phyloP scores from a whole-genome alignment of 2,329 filamentous ascomycete species.

The Alternaria solani region DNA sequence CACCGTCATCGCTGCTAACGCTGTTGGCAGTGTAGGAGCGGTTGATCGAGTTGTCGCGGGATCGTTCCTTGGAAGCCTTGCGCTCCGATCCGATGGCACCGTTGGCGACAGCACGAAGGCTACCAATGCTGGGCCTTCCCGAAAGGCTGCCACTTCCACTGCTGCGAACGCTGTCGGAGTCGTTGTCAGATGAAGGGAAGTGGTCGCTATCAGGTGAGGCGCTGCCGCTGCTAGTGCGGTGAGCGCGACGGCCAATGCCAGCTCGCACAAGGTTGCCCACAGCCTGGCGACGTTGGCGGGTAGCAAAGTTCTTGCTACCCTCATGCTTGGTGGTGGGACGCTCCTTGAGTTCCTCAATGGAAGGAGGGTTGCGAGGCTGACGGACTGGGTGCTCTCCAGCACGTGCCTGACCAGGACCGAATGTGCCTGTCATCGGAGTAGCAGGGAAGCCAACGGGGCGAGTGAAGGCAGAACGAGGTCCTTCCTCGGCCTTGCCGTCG shows the following conservation, averaged over 20 bases:
- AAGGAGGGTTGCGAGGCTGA: conserved; percentile 90
- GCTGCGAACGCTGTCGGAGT: conserved; percentile 52
- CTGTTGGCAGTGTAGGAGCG: conserved; percentile 68
- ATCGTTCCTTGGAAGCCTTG: conserved; percentile 62
- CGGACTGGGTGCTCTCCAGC: conserved; percentile 93
- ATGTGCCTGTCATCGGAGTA: conserved; percentile 82
- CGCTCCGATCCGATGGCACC: conserved; percentile 89
- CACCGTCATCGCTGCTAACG: conserved; percentile 68
- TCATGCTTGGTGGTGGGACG: conserved; percentile 94
- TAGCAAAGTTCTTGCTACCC: conserved; percentile 95
- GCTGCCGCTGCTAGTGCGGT: conserved; percentile 75
- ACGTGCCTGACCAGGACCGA: conserved; percentile 90
- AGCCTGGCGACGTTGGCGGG: conserved; percentile 89
- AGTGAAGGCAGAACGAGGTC: conserved; percentile 73
- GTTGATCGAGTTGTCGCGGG: conserved; percentile 45
- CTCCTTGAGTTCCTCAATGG: conserved; percentile 86
- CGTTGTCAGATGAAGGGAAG: conserved; percentile 76
- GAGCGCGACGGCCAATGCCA: conserved; percentile 80
- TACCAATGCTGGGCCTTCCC: conserved; percentile 75
- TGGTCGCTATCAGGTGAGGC: conserved; percentile 91
- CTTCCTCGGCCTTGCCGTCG: conserved; percentile 65
- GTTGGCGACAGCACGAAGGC: conserved; percentile 78
- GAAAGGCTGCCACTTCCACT: conserved; percentile 85
- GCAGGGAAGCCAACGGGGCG: conserved; percentile 71
- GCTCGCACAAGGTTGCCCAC: conserved; percentile 91